phyloP scores from a whole-genome alignment of 2,329 filamentous ascomycete species.

The Acrocalymma vagum region DNA sequence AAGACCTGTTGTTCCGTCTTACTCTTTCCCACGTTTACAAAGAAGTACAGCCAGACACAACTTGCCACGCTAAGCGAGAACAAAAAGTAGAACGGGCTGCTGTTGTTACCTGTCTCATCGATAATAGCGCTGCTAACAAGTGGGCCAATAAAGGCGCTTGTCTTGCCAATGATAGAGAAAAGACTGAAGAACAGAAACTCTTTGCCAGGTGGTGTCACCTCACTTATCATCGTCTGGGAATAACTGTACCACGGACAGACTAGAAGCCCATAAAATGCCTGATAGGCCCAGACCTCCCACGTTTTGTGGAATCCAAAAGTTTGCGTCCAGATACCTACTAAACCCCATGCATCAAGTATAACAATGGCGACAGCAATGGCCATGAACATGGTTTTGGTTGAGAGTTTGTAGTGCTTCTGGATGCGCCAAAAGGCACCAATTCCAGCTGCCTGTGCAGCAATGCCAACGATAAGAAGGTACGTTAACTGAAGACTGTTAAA shows the following conservation, averaged over 20 bases:
- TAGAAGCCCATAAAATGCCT: constrained; percentile 69
- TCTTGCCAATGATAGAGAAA: constrained; percentile 75
- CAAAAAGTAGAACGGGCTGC: constrained; percentile 72
- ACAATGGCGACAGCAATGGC: constrained; percentile 68
- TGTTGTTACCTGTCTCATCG: constrained; percentile 67
- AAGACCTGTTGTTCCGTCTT: constrained; percentile 32
- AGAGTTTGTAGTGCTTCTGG: constrained; percentile 66
- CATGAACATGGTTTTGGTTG: constrained; percentile 75
- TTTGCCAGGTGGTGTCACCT: constrained; percentile 72
- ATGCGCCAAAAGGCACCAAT: constrained; percentile 70
- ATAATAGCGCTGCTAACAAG: constrained; percentile 75
- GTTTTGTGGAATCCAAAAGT: constrained; percentile 62
- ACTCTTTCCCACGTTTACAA: constrained; percentile 33
- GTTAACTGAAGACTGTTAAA: constrained; percentile 72
- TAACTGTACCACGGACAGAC: constrained; percentile 77
- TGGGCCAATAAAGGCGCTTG: constrained; percentile 72
- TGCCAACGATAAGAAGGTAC: constrained; percentile 72
- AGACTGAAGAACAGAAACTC: constrained; percentile 76
- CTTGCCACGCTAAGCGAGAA: constrained; percentile 33
- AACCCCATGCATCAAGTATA: constrained; percentile 67
- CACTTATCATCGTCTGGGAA: constrained; percentile 75
- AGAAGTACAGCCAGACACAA: constrained; percentile 29
- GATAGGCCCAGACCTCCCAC: constrained; percentile 62
- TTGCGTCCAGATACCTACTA: constrained; percentile 66
- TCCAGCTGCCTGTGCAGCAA: constrained; percentile 68